phyloP scores from a whole-genome alignment of 306 rosid genomes.

The Cotoneaster glaucophyllus region DNA sequence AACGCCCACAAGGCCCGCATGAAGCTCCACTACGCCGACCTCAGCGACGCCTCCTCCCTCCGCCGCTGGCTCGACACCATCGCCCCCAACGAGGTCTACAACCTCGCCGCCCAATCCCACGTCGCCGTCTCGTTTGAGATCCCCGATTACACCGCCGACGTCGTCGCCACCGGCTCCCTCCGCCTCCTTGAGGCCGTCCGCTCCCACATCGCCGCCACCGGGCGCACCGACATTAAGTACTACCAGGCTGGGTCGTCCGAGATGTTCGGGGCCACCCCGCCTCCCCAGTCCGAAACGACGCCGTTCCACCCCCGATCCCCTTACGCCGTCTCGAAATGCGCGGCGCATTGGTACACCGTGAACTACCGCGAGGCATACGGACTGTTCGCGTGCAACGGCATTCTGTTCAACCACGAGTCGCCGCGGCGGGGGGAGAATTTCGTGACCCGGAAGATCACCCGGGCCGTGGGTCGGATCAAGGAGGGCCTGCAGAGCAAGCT shows the following conservation, averaged over 20 bases:
- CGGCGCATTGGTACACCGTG: conserved; percentile 99
- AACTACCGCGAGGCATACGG: conserved; percentile 96
- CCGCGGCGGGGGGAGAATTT: conserved; percentile 94
- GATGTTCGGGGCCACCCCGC: conserved; percentile 90
- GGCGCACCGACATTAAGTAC: conserved; percentile 58
- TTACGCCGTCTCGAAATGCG: conserved; percentile 88
- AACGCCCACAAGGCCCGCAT: conserved; percentile 87
- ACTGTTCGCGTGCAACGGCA: conserved; percentile 83
- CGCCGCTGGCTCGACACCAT: conserved; percentile 95
- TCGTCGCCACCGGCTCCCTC: conserved; percentile 91
- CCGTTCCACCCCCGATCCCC: conserved; percentile 97
- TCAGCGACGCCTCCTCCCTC: conserved; percentile 93
- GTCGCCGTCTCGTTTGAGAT: conserved; percentile 98
- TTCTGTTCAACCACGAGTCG: conserved; percentile 86
- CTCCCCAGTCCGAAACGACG: conserved; percentile 79
- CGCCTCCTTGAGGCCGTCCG: conserved; percentile 92
- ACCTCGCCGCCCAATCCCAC: conserved; percentile 97
- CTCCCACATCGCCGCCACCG: conserved; percentile 72
- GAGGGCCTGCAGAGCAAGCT: conserved; percentile 81
- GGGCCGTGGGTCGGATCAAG: conserved; percentile 95
- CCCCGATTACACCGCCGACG: conserved; percentile 98
- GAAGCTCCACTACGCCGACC: conserved; percentile 99
- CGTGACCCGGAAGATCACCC: conserved; percentile 85
- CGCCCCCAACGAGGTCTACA: conserved; percentile 91
- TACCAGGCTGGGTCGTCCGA: conserved; percentile 99